phyloP scores from a whole-genome alignment of 805 yeast species.

The Cyberlindnera mrakii region DNA sequence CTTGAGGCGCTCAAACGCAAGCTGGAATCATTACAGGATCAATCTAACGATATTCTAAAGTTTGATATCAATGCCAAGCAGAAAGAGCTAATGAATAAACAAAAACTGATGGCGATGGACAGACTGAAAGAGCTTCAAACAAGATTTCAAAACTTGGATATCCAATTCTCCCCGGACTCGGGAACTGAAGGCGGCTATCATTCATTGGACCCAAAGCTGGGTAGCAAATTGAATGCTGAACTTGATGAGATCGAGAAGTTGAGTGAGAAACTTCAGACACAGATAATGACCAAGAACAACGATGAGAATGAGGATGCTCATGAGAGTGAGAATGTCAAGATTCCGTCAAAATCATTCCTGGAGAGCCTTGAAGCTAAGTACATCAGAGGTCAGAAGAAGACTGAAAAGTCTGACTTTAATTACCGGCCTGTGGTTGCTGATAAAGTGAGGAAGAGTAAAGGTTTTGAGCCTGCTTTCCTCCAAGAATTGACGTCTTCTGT shows the following conservation, averaged over 20 bases:
- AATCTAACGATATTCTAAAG: slow-evolving; percentile 72
- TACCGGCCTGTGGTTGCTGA: slow-evolving; percentile 20
- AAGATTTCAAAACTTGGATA: slow-evolving; percentile 58
- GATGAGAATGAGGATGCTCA: slow-evolving; percentile 1
- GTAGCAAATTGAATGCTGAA: slow-evolving; percentile 34
- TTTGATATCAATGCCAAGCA: slow-evolving; percentile 46
- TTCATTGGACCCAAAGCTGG: slow-evolving; percentile 31
- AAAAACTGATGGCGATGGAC: slow-evolving; percentile 62
- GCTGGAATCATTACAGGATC: slow-evolving; percentile 58
- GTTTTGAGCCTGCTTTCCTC: slow-evolving; percentile 43
- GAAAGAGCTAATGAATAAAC: slow-evolving; percentile 51
- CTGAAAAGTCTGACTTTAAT: slow-evolving; percentile 13
- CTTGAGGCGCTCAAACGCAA: slow-evolving; percentile 50
- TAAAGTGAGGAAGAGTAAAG: slow-evolving; percentile 28
- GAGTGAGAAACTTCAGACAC: slow-evolving; percentile 15
- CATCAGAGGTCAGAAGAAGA: slow-evolving; percentile 36
- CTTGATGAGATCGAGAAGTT: slow-evolving; percentile 24
- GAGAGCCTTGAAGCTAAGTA: slow-evolving; percentile 38
- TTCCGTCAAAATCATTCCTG: slow-evolving; percentile 20
- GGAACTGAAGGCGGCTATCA: slow-evolving; percentile 14
- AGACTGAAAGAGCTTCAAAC: slow-evolving; percentile 65
- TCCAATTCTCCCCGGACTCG: slow-evolving; percentile 35
- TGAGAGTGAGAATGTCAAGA: background rate
- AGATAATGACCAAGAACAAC: background rate
- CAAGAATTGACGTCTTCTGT: slow-evolving; percentile 49